Evolutionary conservation across 1,284 basidiomycete species (phyloP), one percentile per base, ranked within the genome.

Genomic region (Cryptococcus neoformans): DNA sequence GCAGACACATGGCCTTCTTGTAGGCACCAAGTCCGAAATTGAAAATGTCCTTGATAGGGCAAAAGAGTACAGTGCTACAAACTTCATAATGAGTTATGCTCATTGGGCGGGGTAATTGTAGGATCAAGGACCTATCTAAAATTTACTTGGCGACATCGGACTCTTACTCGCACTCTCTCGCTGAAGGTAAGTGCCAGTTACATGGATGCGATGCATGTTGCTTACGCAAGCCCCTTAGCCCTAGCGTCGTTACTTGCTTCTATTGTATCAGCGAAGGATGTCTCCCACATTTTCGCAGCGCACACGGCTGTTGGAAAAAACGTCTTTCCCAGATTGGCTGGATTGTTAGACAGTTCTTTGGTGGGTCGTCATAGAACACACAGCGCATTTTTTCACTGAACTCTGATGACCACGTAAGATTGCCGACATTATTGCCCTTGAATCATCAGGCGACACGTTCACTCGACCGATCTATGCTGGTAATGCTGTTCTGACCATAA

Each of bases 361-460:
- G 73, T 73, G 40, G 44, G 72, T 67, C 21, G 42, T 34, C 34
- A 37, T 4, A 37, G 28, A 34, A 42, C n/a, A 3, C 6, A 21
- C n/a, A 6, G 44, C 42, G 39, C 2, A 10, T 16, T 35, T 44
- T 42, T 34, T 11, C 28, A 16, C 39, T 8, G 11, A n/a, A n/a
- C 34, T 10, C 8, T 36, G 1, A 21, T 42, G 44, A 16, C 4
- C 51, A 8, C 36, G 4, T 7, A 38, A 75, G 65, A 85, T 99
- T 62, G 93, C 93, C 52, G 96, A 99, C 79, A 87, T 99, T 65
- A 90, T 96, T 69, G 84, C 85, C 49, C 87, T 98, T 68, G 87
- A 96, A 69, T 69, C 81, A 38, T 74, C 83, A 2, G 85, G 86
- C 93, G 48, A 34, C 16, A 41, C 40, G 3, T 41, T 41, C 40